Base-by-base conservation (phyloP, 441 rosid genomes). In the Breynia disticha region DNA sequence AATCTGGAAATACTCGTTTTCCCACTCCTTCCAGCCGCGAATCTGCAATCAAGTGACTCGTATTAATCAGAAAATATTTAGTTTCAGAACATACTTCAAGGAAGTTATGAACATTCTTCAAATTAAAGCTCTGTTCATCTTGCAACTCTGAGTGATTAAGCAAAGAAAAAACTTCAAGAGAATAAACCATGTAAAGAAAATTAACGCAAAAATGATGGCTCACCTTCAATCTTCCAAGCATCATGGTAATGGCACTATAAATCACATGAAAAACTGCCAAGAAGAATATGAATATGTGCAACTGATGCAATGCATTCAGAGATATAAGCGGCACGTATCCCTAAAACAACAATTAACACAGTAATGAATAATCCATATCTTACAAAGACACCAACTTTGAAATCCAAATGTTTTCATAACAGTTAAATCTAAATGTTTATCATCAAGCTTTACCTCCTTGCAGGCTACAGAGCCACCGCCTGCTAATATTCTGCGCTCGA, bases 221-320 rank as follows among this genome's bases (percentile, higher is more conserved):
- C 49, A 87, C 98, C 97, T 91, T 88, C 53, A 84, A 63, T 73
- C 86, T 74, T 73, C 98, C 97, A 14, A 91, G 94, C 71, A 67
- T 70, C 98, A 86, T 91, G 11, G 86, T 86, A 16, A 77, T 51
- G 16, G 81, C 84, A 66, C 98, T 82, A 50, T 84, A 82, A 9
- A 77, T 41, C 42, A 88, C 95, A 68, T 91, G 98, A 68, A 91
- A 88, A 67, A 81, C 90, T 37, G 98, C 97, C 62, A 88, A 77
- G 70, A 91, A 91, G 78, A 88, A 91, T 5, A 86, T 82, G 72
- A 86, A 88, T 58, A 86, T 91, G 68, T 86, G 95, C 65, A 91
- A 54, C 65, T 91, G 98, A 73, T 88, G 98, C 64, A 91, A 60
- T 28, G 83, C 98, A 45, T 86, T 61, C 54, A 70, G 35, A 22